Base-by-base conservation (phyloP, 805 yeast genomes). In the Candida hungchunana region DNA sequence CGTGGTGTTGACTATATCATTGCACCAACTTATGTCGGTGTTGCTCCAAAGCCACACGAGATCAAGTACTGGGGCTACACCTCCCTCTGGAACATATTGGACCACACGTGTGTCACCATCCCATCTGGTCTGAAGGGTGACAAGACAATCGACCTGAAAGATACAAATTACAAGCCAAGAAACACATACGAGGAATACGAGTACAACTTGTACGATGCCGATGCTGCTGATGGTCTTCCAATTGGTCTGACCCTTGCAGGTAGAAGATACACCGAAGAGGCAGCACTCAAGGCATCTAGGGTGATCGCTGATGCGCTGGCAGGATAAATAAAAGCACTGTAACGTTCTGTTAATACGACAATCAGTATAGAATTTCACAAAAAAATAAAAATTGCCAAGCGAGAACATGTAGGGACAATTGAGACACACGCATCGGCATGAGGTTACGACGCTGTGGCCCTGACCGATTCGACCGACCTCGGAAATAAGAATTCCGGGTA, bases 51-150 rank as follows among this genome's bases (percentile, higher is more conserved):
- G 36, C 75, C 82, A 16, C 74, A 71, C 31, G 66, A 70, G 34
- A 71, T 81, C 6, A 74, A 72, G 56, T 81, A 81, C 59, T 84
- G 93, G 89, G 82, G 89, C 4, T 84, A 84, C 65, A 82, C 90
- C 6, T 63, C 87, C 3, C 67, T 81, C 43, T 84, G 77, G 74
- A 83, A 83, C 60, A 53, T 82, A 39, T 58, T 82, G 44, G 94
- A 84, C 57, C 67, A 75, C 51, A 88, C 94, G 27, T 74, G 79
- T 26, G 73, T 79, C 42, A 67, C 70, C 2, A 64, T 76, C 60
- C 87, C 82, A 49, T 71, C 85, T 5, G 47, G 47, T 16, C 23
- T 42, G 18, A 31, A 13, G 21, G 51, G 44, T 12, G 77, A 78
- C 50, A 48, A 62, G 18, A 39, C 43, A 5, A 40, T 70, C 29